Conservation (phyloP, 805 yeast species). For the Kregervanrija delftensis region DNA sequence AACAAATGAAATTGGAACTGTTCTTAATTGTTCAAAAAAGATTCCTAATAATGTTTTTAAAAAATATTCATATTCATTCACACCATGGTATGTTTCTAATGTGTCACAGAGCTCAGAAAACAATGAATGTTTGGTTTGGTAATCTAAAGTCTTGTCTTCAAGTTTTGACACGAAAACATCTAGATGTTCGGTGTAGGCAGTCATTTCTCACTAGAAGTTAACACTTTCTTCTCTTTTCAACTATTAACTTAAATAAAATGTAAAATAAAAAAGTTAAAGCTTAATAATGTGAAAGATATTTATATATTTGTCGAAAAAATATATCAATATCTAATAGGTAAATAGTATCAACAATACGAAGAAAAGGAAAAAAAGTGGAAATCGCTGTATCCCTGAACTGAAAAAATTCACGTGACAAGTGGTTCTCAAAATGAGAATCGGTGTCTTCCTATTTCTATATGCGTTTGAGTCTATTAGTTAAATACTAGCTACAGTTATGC, state of each 20-base stretch:
- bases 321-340: not conserved
- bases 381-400: constrained; percentile 17
- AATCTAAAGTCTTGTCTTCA: constrained; percentile 46
- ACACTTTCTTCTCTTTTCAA: not conserved
- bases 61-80: constrained; percentile 76
- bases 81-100: constrained; percentile 74
- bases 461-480: no score
- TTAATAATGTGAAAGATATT: not conserved
- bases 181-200: constrained; percentile 44
- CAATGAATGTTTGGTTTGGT: constrained; percentile 55
- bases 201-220: constrained; percentile 5
- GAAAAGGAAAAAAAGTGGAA: constrained; percentile 15
- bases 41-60: constrained; percentile 64
- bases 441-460: no score
- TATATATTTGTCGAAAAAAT: not conserved
- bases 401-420: constrained; percentile 21
- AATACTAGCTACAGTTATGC: no score
- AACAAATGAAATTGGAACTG: constrained; percentile 67
- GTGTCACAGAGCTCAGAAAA: constrained; percentile 82
- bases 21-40: constrained; percentile 53
- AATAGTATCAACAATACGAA: not conserved
- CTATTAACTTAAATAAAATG: not conserved
- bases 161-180: constrained; percentile 64
- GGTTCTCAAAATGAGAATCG: not conserved
- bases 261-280: no score